These are phyloP conservation scores for Dianthus caryophyllus DNA, from an alignment of 148 eudicot species.

Conservation along the genomic window DNA sequence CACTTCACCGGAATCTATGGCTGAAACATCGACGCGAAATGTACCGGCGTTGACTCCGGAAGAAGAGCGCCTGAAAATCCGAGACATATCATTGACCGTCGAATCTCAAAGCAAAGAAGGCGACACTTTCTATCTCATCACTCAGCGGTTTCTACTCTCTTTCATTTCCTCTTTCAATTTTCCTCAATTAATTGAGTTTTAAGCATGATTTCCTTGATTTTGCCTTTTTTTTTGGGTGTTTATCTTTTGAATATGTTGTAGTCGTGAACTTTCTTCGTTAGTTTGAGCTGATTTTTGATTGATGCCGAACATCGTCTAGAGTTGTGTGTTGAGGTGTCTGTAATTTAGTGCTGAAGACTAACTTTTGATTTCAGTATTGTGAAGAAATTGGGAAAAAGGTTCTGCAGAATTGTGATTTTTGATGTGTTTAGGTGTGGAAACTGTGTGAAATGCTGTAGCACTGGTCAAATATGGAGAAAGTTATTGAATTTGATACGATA, in stretches of 20 bases:
- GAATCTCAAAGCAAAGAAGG: slow-evolving; percentile 77
- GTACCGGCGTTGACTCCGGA: slow-evolving; percentile 50
- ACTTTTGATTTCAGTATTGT: neutral
- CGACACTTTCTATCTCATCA: slow-evolving; percentile 74
- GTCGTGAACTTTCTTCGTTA: neutral
- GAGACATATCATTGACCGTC: slow-evolving; percentile 63
- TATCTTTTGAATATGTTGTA: neutral
- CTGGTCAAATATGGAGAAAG: neutral
- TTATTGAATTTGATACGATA: neutral
- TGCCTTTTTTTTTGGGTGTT: neutral
- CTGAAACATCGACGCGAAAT: slow-evolving; percentile 29
- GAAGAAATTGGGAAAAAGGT: neutral
- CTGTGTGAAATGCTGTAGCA: neutral
- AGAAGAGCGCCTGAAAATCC: slow-evolving; percentile 61
- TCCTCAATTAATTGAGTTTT: neutral
- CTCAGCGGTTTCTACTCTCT: slow-evolving; percentile 43
- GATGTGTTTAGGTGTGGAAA: neutral
- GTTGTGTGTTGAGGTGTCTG: neutral
- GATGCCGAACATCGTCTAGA: neutral
- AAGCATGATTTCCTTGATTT: neutral
- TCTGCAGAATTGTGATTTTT: neutral
- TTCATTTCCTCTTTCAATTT: too few relatives aligned
- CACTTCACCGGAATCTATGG: slow-evolving; percentile 3
- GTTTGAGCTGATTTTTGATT: neutral
- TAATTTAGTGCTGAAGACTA: neutral